Base-by-base conservation (phyloP, 805 yeast species). In the Candida easanensis region DNA sequence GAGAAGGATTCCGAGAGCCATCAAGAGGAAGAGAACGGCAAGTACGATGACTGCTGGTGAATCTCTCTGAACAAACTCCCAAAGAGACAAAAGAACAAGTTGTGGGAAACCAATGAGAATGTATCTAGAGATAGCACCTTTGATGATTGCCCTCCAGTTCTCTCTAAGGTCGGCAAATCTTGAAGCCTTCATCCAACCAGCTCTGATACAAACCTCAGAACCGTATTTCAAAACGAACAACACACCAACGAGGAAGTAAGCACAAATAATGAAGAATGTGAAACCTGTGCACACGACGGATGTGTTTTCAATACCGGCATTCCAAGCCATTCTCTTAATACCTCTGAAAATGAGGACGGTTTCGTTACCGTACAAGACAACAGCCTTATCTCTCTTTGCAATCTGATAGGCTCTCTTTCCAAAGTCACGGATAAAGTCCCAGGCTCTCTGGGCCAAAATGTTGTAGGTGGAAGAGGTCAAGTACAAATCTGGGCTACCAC, bases 31-130 rank as follows among this genome's bases (percentile, higher is more conserved):
- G 38, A 90, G 65, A 28, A 78, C 82, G 2, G 96, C 91, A 46
- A 88, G 66, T 5, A 88, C 89, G 45, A 90, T 79, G 23, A 90
- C 88, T 1, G 96, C 97, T 1, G 95, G 84, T 1, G 97, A 88
- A 58, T 90, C 97, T 40, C 75, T 68, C 56, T 74, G 74, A 7
- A 84, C 78, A 63, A 88, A 89, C 68, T 90, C 96, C 93, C 95
- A 90, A 42, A 89, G 70, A 10, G 96, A 81, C 45, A 90, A 73
- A 40, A 89, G 77, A 15, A 81, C 71, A 45, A 90, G 65, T 62
- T 89, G 95, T 3, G 95, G 80, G 63, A 87, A 88, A 0, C 95
- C 97, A 59, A 90, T 87, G 55, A 77, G 83, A 43, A 88, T 74
- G 57, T 88, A 84, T 62, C 95, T 77, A 51, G 87, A 74, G 41